Conservation (phyloP, 2,329 filamentous ascomycete species). For the Pseudovirgaria hyperparasitica region DNA sequence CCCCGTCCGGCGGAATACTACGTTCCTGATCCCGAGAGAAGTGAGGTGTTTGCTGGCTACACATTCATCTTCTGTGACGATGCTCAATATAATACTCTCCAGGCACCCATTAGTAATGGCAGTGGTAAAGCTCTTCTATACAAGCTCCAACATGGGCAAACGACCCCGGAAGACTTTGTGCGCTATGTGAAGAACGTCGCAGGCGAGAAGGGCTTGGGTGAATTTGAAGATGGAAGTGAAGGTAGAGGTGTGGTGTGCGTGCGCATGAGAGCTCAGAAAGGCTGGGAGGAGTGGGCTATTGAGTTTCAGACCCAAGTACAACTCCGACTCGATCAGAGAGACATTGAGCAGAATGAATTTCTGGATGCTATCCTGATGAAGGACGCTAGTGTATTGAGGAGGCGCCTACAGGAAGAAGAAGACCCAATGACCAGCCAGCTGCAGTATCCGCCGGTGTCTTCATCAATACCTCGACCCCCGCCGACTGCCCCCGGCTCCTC, state of each 20-base stretch:
- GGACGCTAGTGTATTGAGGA: conserved; percentile 59
- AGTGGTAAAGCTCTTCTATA: conserved; percentile 69
- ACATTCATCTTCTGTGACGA: conserved; percentile 78
- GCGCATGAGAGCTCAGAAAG: conserved; percentile 46
- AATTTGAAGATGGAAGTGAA: conserved; percentile 49
- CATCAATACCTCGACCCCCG: too few species aligned
- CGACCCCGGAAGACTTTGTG: conserved; percentile 62
- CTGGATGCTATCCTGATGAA: conserved; percentile 78
- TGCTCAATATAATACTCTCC: conserved; percentile 61
- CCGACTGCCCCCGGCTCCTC: too few species aligned
- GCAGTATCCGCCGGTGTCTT: background rate
- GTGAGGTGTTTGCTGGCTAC: conserved; percentile 69
- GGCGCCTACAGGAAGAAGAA: conserved; percentile 44
- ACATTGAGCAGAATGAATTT: conserved; percentile 83
- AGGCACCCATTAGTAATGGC: conserved; percentile 63
- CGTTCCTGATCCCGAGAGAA: conserved; percentile 51
- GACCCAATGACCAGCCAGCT: background rate
- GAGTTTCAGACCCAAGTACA: conserved; percentile 59
- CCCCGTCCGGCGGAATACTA: conserved; percentile 57
- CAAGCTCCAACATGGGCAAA: conserved; percentile 48
- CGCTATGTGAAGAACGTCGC: conserved; percentile 62
- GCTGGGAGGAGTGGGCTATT: conserved; percentile 52
- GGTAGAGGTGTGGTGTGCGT: conserved; percentile 69
- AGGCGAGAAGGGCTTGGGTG: conserved; percentile 58
- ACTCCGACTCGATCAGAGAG: conserved; percentile 60